Conservation (phyloP, 2,329 filamentous ascomycete species). For the Cylindrodendrum hubeiense region DNA sequence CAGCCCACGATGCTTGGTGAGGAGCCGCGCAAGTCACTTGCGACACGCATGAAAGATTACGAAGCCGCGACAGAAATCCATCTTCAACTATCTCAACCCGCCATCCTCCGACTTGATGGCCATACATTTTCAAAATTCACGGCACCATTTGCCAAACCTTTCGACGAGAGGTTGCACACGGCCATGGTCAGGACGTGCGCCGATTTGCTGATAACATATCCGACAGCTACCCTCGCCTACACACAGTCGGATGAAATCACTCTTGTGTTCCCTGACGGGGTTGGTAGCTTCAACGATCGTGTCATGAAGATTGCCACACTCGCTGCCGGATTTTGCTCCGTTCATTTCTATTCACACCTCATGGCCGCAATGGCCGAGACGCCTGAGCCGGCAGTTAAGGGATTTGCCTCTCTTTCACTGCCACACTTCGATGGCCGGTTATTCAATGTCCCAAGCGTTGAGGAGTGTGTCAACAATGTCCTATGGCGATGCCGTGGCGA, state of each 20-base stretch:
- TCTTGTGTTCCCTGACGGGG: conserved; percentile 31
- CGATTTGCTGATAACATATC: conserved; percentile 24
- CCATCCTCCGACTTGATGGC: conserved; percentile 33
- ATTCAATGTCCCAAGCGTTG: conserved; percentile 29
- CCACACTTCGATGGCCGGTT: conserved; percentile 29
- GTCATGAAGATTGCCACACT: conserved; percentile 30
- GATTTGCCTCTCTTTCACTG: conserved; percentile 16
- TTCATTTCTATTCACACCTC: conserved; percentile 32
- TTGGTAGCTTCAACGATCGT: conserved; percentile 31
- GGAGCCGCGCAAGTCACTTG: conserved; percentile 13
- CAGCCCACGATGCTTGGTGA: background rate
- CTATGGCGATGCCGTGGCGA: conserved; percentile 32
- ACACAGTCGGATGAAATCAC: conserved; percentile 36
- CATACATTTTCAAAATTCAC: conserved; percentile 36
- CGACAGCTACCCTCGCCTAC: conserved; percentile 27
- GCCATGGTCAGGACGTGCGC: conserved; percentile 32
- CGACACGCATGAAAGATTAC: conserved; percentile 30
- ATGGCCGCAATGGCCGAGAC: conserved; percentile 17
- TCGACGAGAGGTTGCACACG: conserved; percentile 28
- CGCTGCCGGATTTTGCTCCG: conserved; percentile 29
- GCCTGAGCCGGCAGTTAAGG: conserved; percentile 24
- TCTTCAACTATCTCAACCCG: conserved; percentile 21
- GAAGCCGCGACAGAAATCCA: conserved; percentile 25
- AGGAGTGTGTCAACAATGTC: conserved; percentile 29
- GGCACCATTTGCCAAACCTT: conserved; percentile 26